Conservation (phyloP, 345 rosid species). For the Gossypium sturtianum region DNA sequence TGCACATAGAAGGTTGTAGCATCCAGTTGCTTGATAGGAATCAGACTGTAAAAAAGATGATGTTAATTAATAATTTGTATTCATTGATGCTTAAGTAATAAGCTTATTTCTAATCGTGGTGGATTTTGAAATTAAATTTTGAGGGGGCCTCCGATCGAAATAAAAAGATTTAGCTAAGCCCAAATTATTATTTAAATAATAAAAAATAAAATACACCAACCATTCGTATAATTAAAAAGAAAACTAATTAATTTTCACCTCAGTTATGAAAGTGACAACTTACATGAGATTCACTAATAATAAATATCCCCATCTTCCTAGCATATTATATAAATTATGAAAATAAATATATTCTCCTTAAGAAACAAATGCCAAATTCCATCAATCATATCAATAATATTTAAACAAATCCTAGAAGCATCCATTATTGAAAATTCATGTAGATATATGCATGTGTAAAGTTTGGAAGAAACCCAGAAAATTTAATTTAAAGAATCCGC, state of each 20-base stretch:
- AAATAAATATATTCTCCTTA: background rate
- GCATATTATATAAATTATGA: background rate
- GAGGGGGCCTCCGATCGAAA: too few relatives aligned
- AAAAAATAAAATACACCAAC: background rate
- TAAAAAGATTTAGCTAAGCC: too few relatives aligned
- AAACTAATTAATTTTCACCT: background rate
- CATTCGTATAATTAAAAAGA: background rate
- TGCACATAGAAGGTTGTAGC: constrained; percentile 89
- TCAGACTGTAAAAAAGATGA: constrained; percentile 47
- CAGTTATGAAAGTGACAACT: background rate
- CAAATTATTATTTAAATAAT: too few relatives aligned
- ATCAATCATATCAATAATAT: background rate
- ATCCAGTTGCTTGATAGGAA: constrained; percentile 97
- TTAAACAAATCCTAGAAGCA: too few relatives aligned
- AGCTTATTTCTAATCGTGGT: too few relatives aligned
- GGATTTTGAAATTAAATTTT: too few relatives aligned
- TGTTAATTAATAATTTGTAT: background rate
- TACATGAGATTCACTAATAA: background rate
- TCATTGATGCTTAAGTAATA: background rate
- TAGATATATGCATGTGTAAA: background rate
- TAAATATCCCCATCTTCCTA: background rate
- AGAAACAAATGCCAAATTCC: constrained; percentile 5
- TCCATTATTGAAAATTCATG: too few relatives aligned
- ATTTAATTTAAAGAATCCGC: background rate
- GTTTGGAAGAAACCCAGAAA: background rate